phyloP scores from a whole-genome alignment of 306 rosid genomes.

The Erythrophleum fordii region DNA sequence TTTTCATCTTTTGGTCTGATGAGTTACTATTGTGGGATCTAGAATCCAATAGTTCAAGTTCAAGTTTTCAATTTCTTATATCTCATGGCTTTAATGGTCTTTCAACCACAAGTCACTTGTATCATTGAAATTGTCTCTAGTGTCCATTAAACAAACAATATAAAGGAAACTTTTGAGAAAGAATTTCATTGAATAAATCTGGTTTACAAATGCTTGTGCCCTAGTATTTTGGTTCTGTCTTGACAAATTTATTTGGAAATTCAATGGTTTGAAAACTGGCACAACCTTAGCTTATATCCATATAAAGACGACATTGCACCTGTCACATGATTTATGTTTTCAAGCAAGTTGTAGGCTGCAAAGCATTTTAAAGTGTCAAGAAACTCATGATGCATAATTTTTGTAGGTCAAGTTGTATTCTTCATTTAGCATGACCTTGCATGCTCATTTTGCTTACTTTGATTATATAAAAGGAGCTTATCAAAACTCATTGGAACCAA shows the following conservation, averaged over 20 bases:
- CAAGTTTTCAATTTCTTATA: neutral
- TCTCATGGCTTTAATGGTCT: neutral
- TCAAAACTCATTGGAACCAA: neutral
- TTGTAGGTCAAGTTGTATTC: neutral
- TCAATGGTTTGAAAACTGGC: neutral
- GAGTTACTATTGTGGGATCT: neutral
- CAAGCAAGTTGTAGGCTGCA: neutral
- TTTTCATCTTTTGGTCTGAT: neutral
- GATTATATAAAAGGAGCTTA: neutral
- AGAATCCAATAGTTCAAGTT: neutral
- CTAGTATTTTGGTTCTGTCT: neutral
- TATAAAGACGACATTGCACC: neutral
- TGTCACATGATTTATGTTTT: neutral
- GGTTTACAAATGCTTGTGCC: neutral
- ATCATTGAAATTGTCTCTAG: neutral
- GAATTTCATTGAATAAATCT: neutral
- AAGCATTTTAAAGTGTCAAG: neutral
- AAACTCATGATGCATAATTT: neutral
- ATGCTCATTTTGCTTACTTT: neutral
- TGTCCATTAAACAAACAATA: neutral
- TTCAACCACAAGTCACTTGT: neutral
- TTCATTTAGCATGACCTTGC: neutral
- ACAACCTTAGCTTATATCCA: neutral
- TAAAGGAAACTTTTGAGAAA: neutral
- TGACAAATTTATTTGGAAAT: neutral